Percentiles rank a stretch among this genome's conserved stretches.
These are phyloP conservation scores for Clathrospora elynae DNA, from an alignment of 2,329 filamentous ascomycete genomes.

Conservation along the genomic window DNA sequence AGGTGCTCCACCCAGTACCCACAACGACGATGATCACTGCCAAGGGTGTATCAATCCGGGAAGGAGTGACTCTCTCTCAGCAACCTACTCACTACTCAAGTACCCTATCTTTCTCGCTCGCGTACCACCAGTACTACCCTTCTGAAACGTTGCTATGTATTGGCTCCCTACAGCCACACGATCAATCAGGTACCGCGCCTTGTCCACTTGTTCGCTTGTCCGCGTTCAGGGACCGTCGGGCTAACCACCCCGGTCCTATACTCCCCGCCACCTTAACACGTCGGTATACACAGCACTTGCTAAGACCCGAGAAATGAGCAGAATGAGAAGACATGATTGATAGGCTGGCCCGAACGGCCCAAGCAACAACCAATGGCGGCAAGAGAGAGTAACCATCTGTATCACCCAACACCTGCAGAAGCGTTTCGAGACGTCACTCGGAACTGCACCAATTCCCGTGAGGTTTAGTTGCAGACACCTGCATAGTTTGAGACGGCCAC, in stretches of 20 bases:
- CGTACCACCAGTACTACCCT: constrained; percentile 1
- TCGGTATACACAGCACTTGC: constrained; percentile 5
- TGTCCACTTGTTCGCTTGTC: constrained; percentile 16
- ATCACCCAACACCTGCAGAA: no score
- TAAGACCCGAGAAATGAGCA: not conserved
- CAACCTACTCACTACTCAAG: not conserved
- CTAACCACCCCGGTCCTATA: not conserved
- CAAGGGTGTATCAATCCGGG: constrained; percentile 13
- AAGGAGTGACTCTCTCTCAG: not conserved
- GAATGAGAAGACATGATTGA: no score
- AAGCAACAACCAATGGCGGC: no score
- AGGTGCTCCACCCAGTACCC: constrained; percentile 10
- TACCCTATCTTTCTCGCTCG: not conserved
- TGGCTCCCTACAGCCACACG: constrained; percentile 8
- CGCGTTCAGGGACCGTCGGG: constrained; percentile 6
- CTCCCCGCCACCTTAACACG: constrained; percentile 10
- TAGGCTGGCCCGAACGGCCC: no score
- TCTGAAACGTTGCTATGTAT: constrained; percentile 8
- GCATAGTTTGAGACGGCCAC: no score
- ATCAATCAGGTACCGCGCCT: constrained; percentile 9
- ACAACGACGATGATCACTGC: constrained; percentile 3
- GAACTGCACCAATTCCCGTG: no score
- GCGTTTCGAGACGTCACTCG: no score
- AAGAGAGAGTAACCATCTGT: no score
- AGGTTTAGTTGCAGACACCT: no score